phyloP scores from a whole-genome alignment of 192 early-diverging fungal genomes.

The Ambispora gerdemannii region DNA sequence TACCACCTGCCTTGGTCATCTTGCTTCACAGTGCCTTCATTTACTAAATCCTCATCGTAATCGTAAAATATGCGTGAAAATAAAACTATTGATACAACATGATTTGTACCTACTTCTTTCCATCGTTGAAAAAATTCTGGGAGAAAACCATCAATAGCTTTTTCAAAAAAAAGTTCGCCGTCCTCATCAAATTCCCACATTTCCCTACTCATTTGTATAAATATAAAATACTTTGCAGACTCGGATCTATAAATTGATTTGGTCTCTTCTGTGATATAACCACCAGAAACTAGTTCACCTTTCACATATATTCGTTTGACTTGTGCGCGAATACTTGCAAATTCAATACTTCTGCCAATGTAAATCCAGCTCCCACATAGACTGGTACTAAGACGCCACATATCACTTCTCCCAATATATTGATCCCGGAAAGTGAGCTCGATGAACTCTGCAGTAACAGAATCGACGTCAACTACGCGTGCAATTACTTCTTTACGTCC shows the following conservation, averaged over 20 bases:
- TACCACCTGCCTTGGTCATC: conserved; percentile 63
- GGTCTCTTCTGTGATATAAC: conserved; percentile 75
- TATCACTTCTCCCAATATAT: conserved; percentile 87
- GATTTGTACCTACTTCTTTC: conserved; percentile 79
- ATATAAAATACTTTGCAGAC: conserved; percentile 90
- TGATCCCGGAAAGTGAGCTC: conserved; percentile 88
- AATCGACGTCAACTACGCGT: conserved; percentile 61
- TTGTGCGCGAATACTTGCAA: conserved; percentile 70
- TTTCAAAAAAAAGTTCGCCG: conserved; percentile 93
- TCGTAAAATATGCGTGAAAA: conserved; percentile 87
- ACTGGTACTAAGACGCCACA: conserved; percentile 82
- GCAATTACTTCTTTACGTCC: conserved; percentile 60
- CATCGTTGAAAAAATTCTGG: conserved; percentile 85
- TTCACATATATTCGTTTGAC: conserved; percentile 77
- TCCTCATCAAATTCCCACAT: conserved; percentile 99
- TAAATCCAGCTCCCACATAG: conserved; percentile 72
- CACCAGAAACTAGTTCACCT: conserved; percentile 62
- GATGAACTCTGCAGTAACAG: conserved; percentile 72
- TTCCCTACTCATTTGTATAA: conserved; percentile 94
- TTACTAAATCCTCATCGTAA: conserved; percentile 44
- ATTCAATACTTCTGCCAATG: conserved; percentile 69
- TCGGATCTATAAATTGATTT: conserved; percentile 89
- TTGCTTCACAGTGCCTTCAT: conserved; percentile 41
- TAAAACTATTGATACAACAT: conserved; percentile 92
- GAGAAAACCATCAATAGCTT: conserved; percentile 84